Base-by-base conservation (phyloP, 2,329 filamentous ascomycete genomes). In the Chaetothyriales sp. region DNA sequence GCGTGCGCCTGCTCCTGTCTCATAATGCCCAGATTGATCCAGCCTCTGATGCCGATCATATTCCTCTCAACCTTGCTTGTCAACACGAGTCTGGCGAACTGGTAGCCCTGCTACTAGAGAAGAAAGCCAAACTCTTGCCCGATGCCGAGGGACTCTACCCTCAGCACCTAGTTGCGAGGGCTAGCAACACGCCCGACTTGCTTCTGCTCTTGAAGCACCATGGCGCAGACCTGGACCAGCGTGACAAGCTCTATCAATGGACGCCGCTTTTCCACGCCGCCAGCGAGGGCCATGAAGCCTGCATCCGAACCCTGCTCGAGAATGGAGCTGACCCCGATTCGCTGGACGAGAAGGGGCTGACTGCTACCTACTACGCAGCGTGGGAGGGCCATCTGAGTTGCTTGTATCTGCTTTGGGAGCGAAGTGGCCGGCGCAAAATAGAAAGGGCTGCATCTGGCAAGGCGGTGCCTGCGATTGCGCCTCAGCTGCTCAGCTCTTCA, bases 381-480 rank as follows among this genome's bases (percentile, higher is more conserved):
- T 98, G 92, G 92, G 92, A 98, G 69, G 92, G 92, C 0, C 86
- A 96, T 64, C 70, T 96, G 50, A 84, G 90, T 62, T 96, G 92
- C 69, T 95, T 98, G 85, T 82, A 83, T 61, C 75, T 95, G 6
- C 77, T 98, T 28, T 72, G 72, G 65, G 60, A 63, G 5, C 62
- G 65, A 20, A 57, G 54, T 18, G 55, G 58, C 47, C 62, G 63
- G 8, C 44, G 53, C 47, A 42, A 50, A 7, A 47, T 46, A 18
- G 51, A 57, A 47, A 46, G 52, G 12, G 50, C 48, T 47, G 50
- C 48, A 7, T 51, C 54, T 18, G 48, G 52, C 18, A 50, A 51
- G 36, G 19, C 56, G 18, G 52, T 51, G 32, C 47, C 52, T 6
- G 49, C 49, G 6, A 44, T 53, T 2, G 54, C 53, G 42, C 51